Percentiles rank a stretch among this genome's conserved stretches.
Conservation (phyloP, 2,329 filamentous ascomycete genomes). For the Trichoderma arundinaceum region DNA sequence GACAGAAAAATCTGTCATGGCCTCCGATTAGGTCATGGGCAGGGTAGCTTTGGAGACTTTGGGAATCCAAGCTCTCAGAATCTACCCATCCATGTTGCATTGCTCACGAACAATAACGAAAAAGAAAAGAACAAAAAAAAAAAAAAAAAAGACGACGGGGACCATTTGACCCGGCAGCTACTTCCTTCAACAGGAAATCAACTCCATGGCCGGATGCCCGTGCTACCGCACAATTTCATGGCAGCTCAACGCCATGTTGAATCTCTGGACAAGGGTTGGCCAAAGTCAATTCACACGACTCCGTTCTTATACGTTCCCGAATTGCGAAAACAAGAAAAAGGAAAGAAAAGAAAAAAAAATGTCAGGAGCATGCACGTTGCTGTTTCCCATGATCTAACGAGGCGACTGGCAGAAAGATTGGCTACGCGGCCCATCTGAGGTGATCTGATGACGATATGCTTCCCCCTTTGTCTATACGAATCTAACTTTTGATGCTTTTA, state of each 20-base stretch:
- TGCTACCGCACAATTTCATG: neutral
- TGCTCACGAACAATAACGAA: neutral
- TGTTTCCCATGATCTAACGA: neutral
- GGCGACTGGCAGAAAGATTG: neutral
- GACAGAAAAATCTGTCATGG: slow-evolving; percentile 58
- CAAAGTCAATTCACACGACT: neutral
- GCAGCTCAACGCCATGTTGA: neutral
- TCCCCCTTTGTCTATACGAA: neutral
- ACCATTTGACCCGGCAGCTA: neutral
- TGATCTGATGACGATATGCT: neutral
- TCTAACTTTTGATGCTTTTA: neutral
- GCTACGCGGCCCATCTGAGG: neutral
- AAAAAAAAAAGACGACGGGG: neutral
- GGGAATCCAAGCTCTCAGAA: neutral
- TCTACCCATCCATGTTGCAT: neutral
- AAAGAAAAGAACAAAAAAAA: neutral
- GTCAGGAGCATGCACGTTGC: neutral
- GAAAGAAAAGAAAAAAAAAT: neutral
- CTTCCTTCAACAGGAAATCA: slow-evolving; percentile 17
- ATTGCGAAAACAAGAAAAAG: neutral
- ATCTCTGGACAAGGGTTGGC: no score
- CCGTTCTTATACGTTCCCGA: neutral
- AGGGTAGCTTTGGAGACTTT: neutral
- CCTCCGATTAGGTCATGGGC: slow-evolving; percentile 46
- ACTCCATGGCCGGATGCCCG: neutral